These are phyloP conservation scores for Pyrenochaeta sp. DNA, from an alignment of 2,329 filamentous ascomycete species.

Conservation along the genomic window DNA sequence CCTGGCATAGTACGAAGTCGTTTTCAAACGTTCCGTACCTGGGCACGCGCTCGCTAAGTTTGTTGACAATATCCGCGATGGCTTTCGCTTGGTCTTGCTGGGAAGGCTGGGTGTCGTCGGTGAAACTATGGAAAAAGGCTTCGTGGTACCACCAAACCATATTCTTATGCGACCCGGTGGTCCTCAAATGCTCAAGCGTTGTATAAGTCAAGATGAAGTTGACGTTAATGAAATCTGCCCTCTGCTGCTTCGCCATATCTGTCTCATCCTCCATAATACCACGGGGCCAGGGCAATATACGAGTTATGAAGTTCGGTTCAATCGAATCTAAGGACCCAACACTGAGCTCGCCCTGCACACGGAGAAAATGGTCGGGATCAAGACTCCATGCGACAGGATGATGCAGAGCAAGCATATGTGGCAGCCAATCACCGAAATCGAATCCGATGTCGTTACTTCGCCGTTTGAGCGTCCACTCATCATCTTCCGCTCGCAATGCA, in stretches of 20 bases:
- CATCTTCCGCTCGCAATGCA: neutral
- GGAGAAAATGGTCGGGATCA: constrained; percentile 17
- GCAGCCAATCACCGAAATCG: constrained; percentile 27
- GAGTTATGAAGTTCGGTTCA: neutral
- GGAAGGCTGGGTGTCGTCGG: neutral
- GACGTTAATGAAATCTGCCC: constrained; percentile 15
- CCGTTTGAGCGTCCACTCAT: constrained; percentile 5
- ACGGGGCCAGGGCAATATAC: constrained; percentile 3
- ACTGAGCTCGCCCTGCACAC: constrained; percentile 15
- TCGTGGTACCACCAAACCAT: constrained; percentile 2
- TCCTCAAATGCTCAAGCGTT: constrained; percentile 13
- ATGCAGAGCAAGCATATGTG: constrained; percentile 26
- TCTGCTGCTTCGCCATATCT: neutral
- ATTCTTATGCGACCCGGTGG: neutral
- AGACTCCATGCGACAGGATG: constrained; percentile 17
- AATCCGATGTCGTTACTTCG: neutral
- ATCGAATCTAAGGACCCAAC: constrained; percentile 3
- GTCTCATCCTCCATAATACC: neutral
- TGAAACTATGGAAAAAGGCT: constrained; percentile 1
- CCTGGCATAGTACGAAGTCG: constrained; percentile 11
- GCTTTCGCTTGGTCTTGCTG: neutral
- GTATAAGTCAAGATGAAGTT: constrained; percentile 25
- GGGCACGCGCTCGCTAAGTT: constrained; percentile 13
- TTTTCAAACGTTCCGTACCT: constrained; percentile 5
- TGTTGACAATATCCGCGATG: constrained; percentile 1